A percentile compares a stretch with the other conserved stretches of the same genome.
phyloP scores from a whole-genome alignment of 164 flowering plant genomes.

The Buxus sempervirens region DNA sequence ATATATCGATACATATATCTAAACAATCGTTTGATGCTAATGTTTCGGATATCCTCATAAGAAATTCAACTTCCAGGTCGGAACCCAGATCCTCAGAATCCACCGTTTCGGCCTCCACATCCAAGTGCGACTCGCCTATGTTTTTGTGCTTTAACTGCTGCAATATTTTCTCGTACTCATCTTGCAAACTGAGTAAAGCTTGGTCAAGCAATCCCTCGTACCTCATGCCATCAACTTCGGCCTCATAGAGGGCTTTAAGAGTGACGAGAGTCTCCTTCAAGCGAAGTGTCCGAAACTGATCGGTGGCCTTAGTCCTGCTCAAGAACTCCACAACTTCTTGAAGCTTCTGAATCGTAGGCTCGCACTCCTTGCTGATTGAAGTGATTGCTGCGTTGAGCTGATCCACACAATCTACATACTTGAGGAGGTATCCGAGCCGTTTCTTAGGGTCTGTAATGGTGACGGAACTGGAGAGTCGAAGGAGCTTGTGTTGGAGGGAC shows the following conservation, averaged over 20 bases:
- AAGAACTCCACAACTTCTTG: constrained; percentile 78
- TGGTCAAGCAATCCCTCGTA: constrained; percentile 72
- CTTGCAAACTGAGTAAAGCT: constrained; percentile 56
- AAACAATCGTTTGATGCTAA: constrained; percentile 59
- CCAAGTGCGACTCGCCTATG: constrained; percentile 17
- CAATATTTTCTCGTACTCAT: constrained; percentile 53
- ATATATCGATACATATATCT: constrained; percentile 73
- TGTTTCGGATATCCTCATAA: constrained; percentile 50
- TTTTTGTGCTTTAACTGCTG: constrained; percentile 42
- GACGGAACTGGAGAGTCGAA: constrained; percentile 30
- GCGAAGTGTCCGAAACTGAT: constrained; percentile 41
- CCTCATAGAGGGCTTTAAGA: constrained; percentile 52
- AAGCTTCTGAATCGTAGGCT: constrained; percentile 61
- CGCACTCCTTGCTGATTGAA: constrained; percentile 40
- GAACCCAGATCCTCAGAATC: constrained; percentile 33
- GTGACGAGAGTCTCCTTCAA: constrained; percentile 52
- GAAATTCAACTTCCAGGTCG: constrained; percentile 46
- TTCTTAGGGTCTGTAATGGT: constrained; percentile 19
- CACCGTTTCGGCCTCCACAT: constrained; percentile 2
- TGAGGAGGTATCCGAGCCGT: constrained; percentile 33
- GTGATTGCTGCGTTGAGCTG: constrained; percentile 35
- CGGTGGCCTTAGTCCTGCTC: constrained; percentile 72
- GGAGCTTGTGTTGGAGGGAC: constrained; percentile 47
- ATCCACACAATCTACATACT: constrained; percentile 50
- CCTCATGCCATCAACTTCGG: constrained; percentile 60